These are phyloP conservation scores for Polyrhizophydium stewartii DNA, from an alignment of 371 early-diverging fungal genomes.

Conservation along the genomic window DNA sequence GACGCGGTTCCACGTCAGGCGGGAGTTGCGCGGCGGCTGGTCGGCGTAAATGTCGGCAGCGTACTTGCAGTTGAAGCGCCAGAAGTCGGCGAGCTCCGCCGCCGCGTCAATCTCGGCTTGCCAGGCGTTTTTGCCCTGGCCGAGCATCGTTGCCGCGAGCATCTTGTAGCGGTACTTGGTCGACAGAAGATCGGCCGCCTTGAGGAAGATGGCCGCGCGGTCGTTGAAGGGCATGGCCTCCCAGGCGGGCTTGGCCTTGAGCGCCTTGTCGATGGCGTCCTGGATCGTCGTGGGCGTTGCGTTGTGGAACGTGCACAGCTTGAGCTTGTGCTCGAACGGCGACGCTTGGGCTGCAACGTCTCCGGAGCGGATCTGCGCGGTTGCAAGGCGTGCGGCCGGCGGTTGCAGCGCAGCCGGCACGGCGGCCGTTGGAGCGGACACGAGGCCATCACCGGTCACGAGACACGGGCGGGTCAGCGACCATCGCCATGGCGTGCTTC, in stretches of 20 bases:
- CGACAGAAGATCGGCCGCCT: slow-evolving; percentile 92
- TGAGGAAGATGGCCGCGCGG: slow-evolving; percentile 93
- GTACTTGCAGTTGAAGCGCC: slow-evolving; percentile 93
- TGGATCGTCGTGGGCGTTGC: slow-evolving; percentile 67
- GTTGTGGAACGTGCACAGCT: slow-evolving; percentile 80
- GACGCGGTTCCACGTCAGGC: slow-evolving; percentile 88
- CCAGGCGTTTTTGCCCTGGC: slow-evolving; percentile 98
- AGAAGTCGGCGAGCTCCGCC: slow-evolving; percentile 91
- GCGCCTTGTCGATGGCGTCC: slow-evolving; percentile 83
- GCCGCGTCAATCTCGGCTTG: slow-evolving; percentile 98
- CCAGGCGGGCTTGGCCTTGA: slow-evolving; percentile 84
- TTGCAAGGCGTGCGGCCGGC: too few species aligned
- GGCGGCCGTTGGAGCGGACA: neutral
- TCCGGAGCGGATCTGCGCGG: slow-evolving; percentile 46
- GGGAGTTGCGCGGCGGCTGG: slow-evolving; percentile 90
- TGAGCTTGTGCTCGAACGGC: slow-evolving; percentile 79
- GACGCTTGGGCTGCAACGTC: slow-evolving; percentile 63
- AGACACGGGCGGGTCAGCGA: neutral
- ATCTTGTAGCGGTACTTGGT: slow-evolving; percentile 88
- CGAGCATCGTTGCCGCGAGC: slow-evolving; percentile 97
- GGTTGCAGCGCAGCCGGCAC: too few species aligned
- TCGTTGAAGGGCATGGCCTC: slow-evolving; percentile 92
- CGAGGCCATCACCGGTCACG: neutral
- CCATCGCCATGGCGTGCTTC: neutral
- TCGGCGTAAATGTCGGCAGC: slow-evolving; percentile 88